Conservation (phyloP, 441 rosid species). For the Melastoma candidum region DNA sequence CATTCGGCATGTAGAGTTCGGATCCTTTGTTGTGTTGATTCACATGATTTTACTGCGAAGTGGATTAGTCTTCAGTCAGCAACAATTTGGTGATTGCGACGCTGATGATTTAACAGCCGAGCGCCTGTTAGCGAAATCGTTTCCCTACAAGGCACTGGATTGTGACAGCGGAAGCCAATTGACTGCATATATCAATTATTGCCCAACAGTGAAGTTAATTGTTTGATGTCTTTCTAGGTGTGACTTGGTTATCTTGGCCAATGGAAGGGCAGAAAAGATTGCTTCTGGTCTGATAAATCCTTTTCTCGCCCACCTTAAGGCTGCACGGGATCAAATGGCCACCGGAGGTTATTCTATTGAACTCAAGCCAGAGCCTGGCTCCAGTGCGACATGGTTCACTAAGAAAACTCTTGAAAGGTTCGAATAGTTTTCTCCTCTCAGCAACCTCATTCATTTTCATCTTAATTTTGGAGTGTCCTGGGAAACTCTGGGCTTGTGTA, state of each 20-base stretch:
- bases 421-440: not conserved
- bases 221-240: constrained; percentile 39
- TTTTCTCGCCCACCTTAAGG: constrained; percentile 81
- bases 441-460: too few species aligned
- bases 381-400: constrained; percentile 70
- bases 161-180: constrained; percentile 5
- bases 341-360: constrained; percentile 90
- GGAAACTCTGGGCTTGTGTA: too few species aligned
- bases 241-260: constrained; percentile 71
- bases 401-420: constrained; percentile 82
- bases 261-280: constrained; percentile 78
- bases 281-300: constrained; percentile 91
- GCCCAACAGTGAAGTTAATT: not conserved
- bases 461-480: too few species aligned
- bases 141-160: not conserved
- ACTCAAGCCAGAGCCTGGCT: constrained; percentile 55
- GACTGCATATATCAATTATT: not conserved
- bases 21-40: too few species aligned
- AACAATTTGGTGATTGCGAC: too few species aligned
- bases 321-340: constrained; percentile 73
- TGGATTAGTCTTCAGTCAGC: too few species aligned
- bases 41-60: too few species aligned
- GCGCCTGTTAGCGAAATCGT: too few species aligned
- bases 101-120: too few species aligned
- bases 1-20: too few species aligned